These are phyloP conservation scores for Cicer bijugum DNA, from an alignment of 306 rosid genomes.

Conservation along the genomic window DNA sequence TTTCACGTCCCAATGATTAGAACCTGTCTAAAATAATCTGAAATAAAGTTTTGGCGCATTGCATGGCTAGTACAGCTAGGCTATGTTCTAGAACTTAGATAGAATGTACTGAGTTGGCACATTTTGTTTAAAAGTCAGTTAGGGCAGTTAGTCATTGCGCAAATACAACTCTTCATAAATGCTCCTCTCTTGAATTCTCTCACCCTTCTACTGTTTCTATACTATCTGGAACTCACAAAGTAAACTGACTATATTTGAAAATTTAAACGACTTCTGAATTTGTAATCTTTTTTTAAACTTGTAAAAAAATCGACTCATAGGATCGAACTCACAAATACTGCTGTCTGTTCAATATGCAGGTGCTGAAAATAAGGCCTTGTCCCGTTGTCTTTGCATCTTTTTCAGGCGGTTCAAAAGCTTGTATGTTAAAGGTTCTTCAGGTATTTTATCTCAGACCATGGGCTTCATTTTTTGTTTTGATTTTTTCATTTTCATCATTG, in stretches of 20 bases:
- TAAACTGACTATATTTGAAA: not conserved
- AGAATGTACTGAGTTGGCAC: not conserved
- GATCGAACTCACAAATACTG: slow-evolving; percentile 33
- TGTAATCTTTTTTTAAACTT: slow-evolving; percentile 7
- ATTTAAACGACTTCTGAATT: slow-evolving; percentile 16
- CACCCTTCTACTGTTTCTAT: slow-evolving; percentile 1
- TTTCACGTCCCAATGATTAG: not conserved
- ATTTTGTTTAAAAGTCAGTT: not conserved
- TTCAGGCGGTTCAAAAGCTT: slow-evolving; percentile 91
- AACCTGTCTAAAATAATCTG: slow-evolving; percentile 5
- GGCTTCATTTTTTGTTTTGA: not conserved
- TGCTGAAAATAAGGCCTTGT: slow-evolving; percentile 70
- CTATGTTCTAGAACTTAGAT: not conserved
- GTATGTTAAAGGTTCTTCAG: slow-evolving; percentile 87
- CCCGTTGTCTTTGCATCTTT: slow-evolving; percentile 88
- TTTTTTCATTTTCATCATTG: slow-evolving; percentile 27
- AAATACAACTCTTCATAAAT: not conserved
- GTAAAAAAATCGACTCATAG: slow-evolving; percentile 24
- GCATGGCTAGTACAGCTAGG: not conserved
- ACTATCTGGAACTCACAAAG: not conserved
- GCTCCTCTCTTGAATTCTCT: not conserved
- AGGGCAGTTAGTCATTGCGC: no score
- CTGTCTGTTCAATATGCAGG: slow-evolving; percentile 56
- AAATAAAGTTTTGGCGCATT: not conserved
- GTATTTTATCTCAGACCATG: slow-evolving; percentile 51